Evolutionary conservation across 1,284 basidiomycete genomes (phyloP).

Genomic region (Termitomyces sp.): DNA sequence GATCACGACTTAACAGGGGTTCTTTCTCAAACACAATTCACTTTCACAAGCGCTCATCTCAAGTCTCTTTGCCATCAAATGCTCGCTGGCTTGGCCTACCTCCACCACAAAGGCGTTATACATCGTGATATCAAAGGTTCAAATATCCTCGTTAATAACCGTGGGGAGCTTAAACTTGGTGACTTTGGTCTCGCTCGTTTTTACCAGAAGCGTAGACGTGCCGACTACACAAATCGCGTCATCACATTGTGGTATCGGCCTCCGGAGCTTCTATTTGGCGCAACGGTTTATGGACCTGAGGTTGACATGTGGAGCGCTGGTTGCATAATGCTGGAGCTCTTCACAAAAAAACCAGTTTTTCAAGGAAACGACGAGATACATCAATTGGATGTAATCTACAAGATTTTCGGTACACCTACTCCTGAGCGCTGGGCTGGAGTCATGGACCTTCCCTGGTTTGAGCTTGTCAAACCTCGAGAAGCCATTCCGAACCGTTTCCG

Average conservation of each 20-base stretch:
- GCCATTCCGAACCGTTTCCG: slow-evolving; percentile 68
- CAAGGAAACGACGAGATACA: slow-evolving; percentile 97
- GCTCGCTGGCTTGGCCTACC: slow-evolving; percentile 87
- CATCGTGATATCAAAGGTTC: slow-evolving; percentile 99
- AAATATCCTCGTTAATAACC: slow-evolving; percentile 93
- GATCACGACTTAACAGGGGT: slow-evolving; percentile 97
- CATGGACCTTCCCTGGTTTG: slow-evolving; percentile 91
- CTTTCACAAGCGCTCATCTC: slow-evolving; percentile 81
- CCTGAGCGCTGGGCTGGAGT: slow-evolving; percentile 82
- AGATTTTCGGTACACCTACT: slow-evolving; percentile 85
- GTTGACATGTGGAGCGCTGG: slow-evolving; percentile 99
- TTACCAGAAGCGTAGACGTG: slow-evolving; percentile 85
- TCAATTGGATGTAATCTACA: slow-evolving; percentile 91
- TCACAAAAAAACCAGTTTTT: slow-evolving; percentile 91
- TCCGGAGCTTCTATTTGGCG: slow-evolving; percentile 92
- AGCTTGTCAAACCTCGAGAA: slow-evolving; percentile 89
- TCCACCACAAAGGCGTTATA: slow-evolving; percentile 92
- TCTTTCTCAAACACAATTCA: slow-evolving; percentile 85
- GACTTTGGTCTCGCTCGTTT: slow-evolving; percentile 98
- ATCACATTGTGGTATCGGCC: slow-evolving; percentile 99
- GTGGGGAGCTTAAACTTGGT: slow-evolving; percentile 90
- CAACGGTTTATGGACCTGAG: slow-evolving; percentile 94
- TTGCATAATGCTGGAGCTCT: slow-evolving; percentile 98
- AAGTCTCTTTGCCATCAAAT: slow-evolving; percentile 96
- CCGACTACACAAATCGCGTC: slow-evolving; percentile 97